Conservation (phyloP, 75 land plant species). For the Picea glauca region DNA sequence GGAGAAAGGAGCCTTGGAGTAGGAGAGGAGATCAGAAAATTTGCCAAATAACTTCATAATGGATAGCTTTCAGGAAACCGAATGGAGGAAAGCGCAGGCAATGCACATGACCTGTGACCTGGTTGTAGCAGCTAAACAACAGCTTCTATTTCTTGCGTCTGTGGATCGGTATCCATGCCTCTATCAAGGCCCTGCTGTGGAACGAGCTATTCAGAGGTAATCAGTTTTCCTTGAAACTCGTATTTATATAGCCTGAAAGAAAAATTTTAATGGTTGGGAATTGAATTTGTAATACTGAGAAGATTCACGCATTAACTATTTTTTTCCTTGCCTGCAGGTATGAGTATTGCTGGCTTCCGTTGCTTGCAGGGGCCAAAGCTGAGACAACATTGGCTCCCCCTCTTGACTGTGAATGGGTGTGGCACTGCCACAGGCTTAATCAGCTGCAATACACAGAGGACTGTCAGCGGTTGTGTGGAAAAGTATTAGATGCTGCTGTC, state of each 20-base stretch:
- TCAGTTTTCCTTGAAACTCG: neutral
- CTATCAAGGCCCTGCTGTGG: constrained; percentile 13
- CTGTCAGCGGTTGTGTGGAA: constrained; percentile 22
- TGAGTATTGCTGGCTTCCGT: constrained; percentile 25
- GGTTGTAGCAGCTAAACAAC: constrained; percentile 16
- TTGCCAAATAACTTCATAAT: constrained; percentile 4
- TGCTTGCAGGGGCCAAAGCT: constrained; percentile 1
- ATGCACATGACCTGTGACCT: constrained; percentile 26
- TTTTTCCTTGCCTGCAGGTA: constrained; percentile 12
- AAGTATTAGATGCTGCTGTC: neutral
- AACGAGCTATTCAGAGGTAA: constrained; percentile 19
- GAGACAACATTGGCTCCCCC: constrained; percentile 19
- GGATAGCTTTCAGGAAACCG: constrained; percentile 39
- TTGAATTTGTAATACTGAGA: neutral
- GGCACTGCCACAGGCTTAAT: constrained; percentile 43
- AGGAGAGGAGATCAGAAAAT: too few relatives aligned
- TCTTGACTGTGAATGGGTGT: constrained; percentile 40
- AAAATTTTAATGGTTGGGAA: neutral
- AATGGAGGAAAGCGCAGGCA: constrained; percentile 58
- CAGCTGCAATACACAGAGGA: constrained; percentile 26
- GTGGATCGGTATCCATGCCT: constrained; percentile 21
- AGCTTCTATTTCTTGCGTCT: constrained; percentile 20
- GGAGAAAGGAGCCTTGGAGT: too few relatives aligned
- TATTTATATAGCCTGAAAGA: neutral
- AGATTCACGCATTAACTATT: neutral